These are phyloP conservation scores for Kwoniella sp. DNA, from an alignment of 768 basidiomycete genomes.

Conservation along the genomic window DNA sequence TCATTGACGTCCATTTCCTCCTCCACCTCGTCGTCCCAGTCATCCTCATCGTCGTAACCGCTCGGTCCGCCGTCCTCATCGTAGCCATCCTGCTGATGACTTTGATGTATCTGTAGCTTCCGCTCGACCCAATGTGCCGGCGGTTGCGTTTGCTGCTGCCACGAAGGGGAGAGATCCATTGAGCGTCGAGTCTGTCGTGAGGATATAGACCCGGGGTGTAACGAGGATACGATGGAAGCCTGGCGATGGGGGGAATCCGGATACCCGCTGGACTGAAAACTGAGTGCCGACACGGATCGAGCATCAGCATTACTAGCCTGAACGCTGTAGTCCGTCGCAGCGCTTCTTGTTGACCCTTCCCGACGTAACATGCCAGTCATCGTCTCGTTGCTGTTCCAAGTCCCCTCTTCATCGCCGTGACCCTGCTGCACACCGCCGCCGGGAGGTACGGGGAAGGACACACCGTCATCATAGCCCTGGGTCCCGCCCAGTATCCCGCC, in stretches of 20 bases:
- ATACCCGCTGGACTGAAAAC: neutral
- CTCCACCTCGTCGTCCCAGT: slow-evolving; percentile 31
- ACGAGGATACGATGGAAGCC: slow-evolving; percentile 14
- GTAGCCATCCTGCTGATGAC: slow-evolving; percentile 16
- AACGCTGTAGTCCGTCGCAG: slow-evolving; percentile 5
- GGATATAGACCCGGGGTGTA: slow-evolving; percentile 15
- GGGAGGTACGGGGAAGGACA: slow-evolving; percentile 9
- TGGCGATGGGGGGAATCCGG: slow-evolving; percentile 14
- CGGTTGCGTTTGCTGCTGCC: slow-evolving; percentile 30
- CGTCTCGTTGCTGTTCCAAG: slow-evolving; percentile 15
- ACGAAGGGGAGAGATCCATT: slow-evolving; percentile 32
- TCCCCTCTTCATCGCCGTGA: slow-evolving; percentile 14
- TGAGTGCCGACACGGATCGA: slow-evolving; percentile 3
- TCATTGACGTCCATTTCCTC: slow-evolving; percentile 60
- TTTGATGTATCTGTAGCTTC: slow-evolving; percentile 46
- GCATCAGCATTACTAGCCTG: neutral
- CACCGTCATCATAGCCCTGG: neutral
- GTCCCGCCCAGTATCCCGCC: slow-evolving; percentile 6
- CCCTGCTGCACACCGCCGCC: too few species aligned
- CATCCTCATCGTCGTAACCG: slow-evolving; percentile 10
- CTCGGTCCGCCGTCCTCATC: slow-evolving; percentile 23
- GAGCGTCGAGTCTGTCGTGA: slow-evolving; percentile 11
- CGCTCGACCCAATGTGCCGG: slow-evolving; percentile 44
- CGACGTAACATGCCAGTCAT: slow-evolving; percentile 2
- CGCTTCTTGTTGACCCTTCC: slow-evolving; percentile 1